phyloP scores from a whole-genome alignment of 2,329 filamentous ascomycete species.

The Alternaria viburni region DNA sequence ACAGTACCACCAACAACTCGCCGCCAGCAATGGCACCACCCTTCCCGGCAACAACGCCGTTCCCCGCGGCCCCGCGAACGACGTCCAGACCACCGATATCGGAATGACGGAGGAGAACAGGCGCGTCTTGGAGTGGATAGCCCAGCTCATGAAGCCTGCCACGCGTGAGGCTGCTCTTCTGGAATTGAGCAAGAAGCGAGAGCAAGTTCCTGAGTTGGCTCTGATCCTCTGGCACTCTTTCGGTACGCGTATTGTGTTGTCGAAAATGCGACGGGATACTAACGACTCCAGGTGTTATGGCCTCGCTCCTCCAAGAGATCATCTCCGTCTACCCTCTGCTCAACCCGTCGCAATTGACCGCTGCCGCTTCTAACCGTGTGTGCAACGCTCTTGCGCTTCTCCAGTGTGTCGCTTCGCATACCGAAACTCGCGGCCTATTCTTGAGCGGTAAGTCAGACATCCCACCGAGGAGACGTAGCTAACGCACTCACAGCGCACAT shows the following conservation, averaged over 20 bases:
- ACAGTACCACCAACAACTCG: constrained; percentile 75
- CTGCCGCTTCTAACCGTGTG: constrained; percentile 94
- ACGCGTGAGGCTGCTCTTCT: constrained; percentile 89
- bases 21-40: constrained; percentile 66
- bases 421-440: constrained; percentile 92
- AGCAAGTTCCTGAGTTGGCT: constrained; percentile 95
- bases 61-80: constrained; percentile 47
- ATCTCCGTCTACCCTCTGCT: constrained; percentile 97
- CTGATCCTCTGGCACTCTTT: constrained; percentile 99
- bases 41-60: constrained; percentile 45
- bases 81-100: constrained; percentile 46
- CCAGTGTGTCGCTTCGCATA: constrained; percentile 96
- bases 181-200: constrained; percentile 97
- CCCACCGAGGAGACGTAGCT: constrained; percentile 8
- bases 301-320: constrained; percentile 94
- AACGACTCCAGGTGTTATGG: constrained; percentile 82
- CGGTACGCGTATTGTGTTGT: constrained; percentile 60
- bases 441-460: constrained; percentile 72
- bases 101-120: constrained; percentile 87
- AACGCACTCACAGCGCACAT: constrained; percentile 75
- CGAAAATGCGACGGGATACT: constrained; percentile 7
- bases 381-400: constrained; percentile 96
- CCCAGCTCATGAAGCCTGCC: constrained; percentile 84
- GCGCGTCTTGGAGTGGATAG: constrained; percentile 90
- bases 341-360: constrained; percentile 95